Evolutionary conservation across 345 rosid species (phyloP), one percentile per base, ranked within the genome.

Genomic region (Lepidium aucheri): DNA sequence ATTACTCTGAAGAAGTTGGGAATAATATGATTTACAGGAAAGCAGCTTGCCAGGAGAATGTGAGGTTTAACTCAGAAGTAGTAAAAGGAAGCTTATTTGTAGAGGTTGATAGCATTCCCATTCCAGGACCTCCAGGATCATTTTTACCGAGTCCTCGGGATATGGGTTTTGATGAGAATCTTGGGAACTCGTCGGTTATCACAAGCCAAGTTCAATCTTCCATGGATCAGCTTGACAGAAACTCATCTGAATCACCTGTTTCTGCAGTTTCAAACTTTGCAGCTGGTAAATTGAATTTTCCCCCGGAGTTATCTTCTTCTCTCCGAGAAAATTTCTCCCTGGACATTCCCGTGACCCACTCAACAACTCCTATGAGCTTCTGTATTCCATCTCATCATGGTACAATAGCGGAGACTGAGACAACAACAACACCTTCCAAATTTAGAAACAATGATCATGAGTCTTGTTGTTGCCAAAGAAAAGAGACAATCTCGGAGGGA

Each of bases 71-170:
- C 65, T 69, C 84, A 53, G 83, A 78, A 53, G 74, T 65, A 33
- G 82, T 75, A 33, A 68, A 76, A 67, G 82, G 77, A 63, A 79
- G 74, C 78, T 81, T 79, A 38, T 91, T 82, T 68, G 83, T 80
- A 30, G 97, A 87, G 74, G 89, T 93, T 67, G 98, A 93, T 77
- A 88, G 91, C 7, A 93, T 93, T 72, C 96, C 90, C 32, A 93
- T 93, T 50, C 98, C 98, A 10, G 98, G 98, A 43, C 98, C 98
- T 52, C 98, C 98, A 0, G 98, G 98, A 4, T 93, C 98, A 15
- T 90, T 88, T 80, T 79, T 93, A 79, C 97, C 98, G 0, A 93
- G 98, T 77, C 98, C 98, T 32, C 77, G 95, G 39, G 97, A 83
- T 68, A 81, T 86, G 88, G 79, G 88, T 30, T 86, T 86, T 0